These are phyloP conservation scores for Trichocladium uniseriatum DNA, from an alignment of 495 filamentous ascomycete genomes.

Conservation along the genomic window DNA sequence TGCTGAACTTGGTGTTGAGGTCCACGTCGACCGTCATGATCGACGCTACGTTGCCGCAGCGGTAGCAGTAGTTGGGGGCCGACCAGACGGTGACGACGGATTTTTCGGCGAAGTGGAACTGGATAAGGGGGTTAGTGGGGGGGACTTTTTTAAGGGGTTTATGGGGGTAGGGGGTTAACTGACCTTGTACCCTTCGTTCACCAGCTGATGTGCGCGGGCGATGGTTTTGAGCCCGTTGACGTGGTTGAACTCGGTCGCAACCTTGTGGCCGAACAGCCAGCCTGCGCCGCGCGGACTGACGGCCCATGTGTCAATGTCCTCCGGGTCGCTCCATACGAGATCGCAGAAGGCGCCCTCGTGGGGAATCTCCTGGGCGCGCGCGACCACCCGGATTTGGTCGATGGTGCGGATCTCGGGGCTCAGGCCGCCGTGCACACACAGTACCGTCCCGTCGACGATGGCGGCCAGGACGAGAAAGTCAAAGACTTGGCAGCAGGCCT, in stretches of 20 bases:
- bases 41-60: conserved; percentile 92
- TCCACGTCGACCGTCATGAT: conserved; percentile 91
- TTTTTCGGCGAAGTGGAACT: conserved; percentile 91
- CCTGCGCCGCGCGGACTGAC: conserved; percentile 90
- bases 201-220: conserved; percentile 90
- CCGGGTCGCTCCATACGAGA: conserved; percentile 95
- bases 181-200: conserved; percentile 97
- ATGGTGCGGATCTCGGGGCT: conserved; percentile 93
- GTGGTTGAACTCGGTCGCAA: conserved; percentile 97
- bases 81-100: conserved; percentile 99
- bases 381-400: conserved; percentile 95
- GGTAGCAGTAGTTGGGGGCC: conserved; percentile 97
- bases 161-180: background rate
- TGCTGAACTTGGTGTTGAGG: conserved; percentile 78
- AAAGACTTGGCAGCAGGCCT: conserved; percentile 97
- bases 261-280: conserved; percentile 96
- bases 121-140: background rate
- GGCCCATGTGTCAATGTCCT: conserved; percentile 97
- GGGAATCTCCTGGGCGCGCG: conserved; percentile 92
- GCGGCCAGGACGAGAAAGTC: conserved; percentile 95
- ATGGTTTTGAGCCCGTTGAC: conserved; percentile 94
- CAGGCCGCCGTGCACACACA: conserved; percentile 95
- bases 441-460: conserved; percentile 91
- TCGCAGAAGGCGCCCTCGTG: conserved; percentile 98
- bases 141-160: background rate